phyloP scores from a whole-genome alignment of 768 basidiomycete species.

The Agaricus blazei region DNA sequence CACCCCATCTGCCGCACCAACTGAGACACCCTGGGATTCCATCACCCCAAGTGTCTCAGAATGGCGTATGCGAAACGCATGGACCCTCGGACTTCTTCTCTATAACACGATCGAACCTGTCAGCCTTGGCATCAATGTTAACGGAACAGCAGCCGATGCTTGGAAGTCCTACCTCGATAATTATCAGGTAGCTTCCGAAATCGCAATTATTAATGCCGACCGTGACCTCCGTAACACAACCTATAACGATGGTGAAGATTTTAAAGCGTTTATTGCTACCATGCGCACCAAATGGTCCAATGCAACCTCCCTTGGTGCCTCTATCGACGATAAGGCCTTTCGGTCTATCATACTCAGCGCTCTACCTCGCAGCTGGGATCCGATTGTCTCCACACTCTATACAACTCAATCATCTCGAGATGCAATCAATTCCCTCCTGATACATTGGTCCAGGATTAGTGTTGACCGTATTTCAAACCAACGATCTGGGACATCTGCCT shows the following conservation, averaged over 20 bases:
- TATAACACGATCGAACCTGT: neutral
- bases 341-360: slow-evolving; percentile 14
- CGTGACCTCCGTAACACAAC: slow-evolving; percentile 2
- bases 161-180: slow-evolving; percentile 13
- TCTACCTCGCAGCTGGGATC: slow-evolving; percentile 5
- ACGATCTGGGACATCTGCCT: too few relatives aligned
- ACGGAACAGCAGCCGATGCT: neutral
- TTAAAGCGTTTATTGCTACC: slow-evolving; percentile 12
- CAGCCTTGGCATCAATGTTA: neutral
- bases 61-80: neutral
- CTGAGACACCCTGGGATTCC: neutral
- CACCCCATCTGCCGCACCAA: too few relatives aligned
- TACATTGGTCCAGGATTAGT: too few relatives aligned
- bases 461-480: too few relatives aligned
- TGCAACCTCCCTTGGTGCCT: slow-evolving; percentile 16
- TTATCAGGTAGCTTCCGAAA: slow-evolving; percentile 8
- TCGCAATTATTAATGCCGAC: slow-evolving; percentile 9
- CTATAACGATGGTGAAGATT: slow-evolving; percentile 10
- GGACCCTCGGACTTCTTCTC: neutral
- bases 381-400: too few relatives aligned
- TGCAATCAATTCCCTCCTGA: too few relatives aligned
- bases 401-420: too few relatives aligned
- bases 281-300: slow-evolving; percentile 13
- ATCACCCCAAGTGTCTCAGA: neutral
- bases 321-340: slow-evolving; percentile 13